Percentiles rank a stretch among this genome's conserved stretches.
phyloP scores from a whole-genome alignment of 208 protist genomes.

The Trypanosomatidae sp. region DNA sequence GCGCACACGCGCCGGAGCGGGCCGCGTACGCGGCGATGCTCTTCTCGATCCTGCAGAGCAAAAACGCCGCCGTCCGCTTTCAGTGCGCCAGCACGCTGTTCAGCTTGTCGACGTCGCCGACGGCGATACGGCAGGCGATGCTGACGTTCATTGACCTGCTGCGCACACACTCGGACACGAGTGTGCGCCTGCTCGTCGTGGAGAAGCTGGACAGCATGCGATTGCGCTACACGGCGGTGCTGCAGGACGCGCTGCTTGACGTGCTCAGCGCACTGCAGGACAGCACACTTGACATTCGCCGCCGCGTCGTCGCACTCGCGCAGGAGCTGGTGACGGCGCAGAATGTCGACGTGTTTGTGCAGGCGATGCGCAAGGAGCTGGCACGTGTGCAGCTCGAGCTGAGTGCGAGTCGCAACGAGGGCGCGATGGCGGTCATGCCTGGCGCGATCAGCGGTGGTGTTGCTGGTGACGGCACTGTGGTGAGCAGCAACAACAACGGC shows the following conservation, averaged over 20 bases:
- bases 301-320: slow-evolving; percentile 88
- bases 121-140: slow-evolving; percentile 89
- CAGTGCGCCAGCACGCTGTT: slow-evolving; percentile 93
- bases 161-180: slow-evolving; percentile 93
- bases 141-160: slow-evolving; percentile 91
- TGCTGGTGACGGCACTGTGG: too few relatives aligned
- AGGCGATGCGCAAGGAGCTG: slow-evolving; percentile 94
- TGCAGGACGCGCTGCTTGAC: slow-evolving; percentile 94
- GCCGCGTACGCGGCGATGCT: slow-evolving; percentile 92
- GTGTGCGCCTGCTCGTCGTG: slow-evolving; percentile 97
- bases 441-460: too few relatives aligned
- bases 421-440: too few relatives aligned
- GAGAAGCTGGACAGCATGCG: slow-evolving; percentile 92
- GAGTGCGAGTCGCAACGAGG: slow-evolving; percentile 61
- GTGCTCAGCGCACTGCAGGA: slow-evolving; percentile 88
- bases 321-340: slow-evolving; percentile 87
- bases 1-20: slow-evolving; percentile 75
- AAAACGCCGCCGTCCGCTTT: slow-evolving; percentile 90
- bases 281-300: slow-evolving; percentile 90
- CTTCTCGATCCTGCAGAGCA: slow-evolving; percentile 90
- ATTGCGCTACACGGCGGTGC: slow-evolving; percentile 37
- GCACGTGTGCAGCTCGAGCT: slow-evolving; percentile 19
- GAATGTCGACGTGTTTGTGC: slow-evolving; percentile 91
- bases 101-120: slow-evolving; percentile 91
- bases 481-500: too few relatives aligned